Base-by-base conservation (phyloP, 257 asterid genomes). In the Fraxinus quadrangulata region DNA sequence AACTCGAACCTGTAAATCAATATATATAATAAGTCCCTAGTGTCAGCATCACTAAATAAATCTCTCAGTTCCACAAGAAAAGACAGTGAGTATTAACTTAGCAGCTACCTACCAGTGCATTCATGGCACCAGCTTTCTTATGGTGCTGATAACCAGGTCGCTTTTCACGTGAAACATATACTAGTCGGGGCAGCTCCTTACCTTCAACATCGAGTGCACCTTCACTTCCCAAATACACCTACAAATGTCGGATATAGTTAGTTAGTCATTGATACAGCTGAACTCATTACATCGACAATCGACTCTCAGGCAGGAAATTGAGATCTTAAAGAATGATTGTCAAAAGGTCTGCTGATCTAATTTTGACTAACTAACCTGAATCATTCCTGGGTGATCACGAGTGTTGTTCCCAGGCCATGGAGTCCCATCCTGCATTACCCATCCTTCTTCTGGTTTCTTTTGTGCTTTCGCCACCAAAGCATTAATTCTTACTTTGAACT, bases 361-460 rank as follows among this genome's bases (percentile, higher is more conserved):
- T 45, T 72, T 19, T 31, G 45, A 26, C 10, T 14, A 36, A 30
- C 33, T 54, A 28, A 90, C 96, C 92, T 92, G 97, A 84, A 92
- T 90, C 97, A 92, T 92, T 79, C 97, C 97, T 51, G 97, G 96
- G 78, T 92, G 97, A 75, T 92, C 95, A 2, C 97, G 86, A 37
- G 93, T 90, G 83, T 86, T 92, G 83, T 92, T 92, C 70, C 97
- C 97, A 0, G 97, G 97, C 97, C 97, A 92, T 6, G 93, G 97
- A 37, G 94, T 88, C 23, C 97, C 97, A 67, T 92, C 97, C 80
- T 92, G 96, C 96, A 92, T 92, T 65, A 90, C 90, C 97, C 97
- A 92, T 51, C 96, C 97, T 80, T 92, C 97, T 83, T 92, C 97
- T 26, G 97, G 97, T 81, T 90, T 90, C 86, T 92, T 92, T 86